A percentile compares a stretch with the other conserved stretches of the same genome.
Evolutionary conservation across 257 asterid genomes (phyloP).

Genomic region (Nicotiana undulata): DNA sequence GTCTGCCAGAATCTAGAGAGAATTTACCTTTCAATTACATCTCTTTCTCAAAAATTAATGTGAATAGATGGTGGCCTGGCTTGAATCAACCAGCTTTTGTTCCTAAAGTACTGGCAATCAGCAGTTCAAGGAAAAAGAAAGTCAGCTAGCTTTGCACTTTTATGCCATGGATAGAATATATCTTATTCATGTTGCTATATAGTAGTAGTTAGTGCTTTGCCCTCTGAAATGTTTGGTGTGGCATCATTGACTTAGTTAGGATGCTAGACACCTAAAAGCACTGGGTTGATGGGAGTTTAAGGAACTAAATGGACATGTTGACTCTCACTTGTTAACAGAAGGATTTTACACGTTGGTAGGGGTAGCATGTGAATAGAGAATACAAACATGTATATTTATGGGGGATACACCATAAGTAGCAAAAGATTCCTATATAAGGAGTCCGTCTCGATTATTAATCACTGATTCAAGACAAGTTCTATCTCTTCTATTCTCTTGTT

Average conservation of each 20-base stretch:
- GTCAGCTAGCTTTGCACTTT: neutral
- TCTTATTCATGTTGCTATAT: neutral
- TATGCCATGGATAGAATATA: neutral
- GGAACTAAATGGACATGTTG: neutral
- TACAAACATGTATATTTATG: neutral
- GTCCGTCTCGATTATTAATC: neutral
- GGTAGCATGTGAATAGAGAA: neutral
- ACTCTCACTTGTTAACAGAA: neutral
- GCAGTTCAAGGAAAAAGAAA: neutral
- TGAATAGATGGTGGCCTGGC: neutral
- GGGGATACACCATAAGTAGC: neutral
- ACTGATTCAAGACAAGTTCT: neutral
- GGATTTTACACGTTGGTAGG: neutral
- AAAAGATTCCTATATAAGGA: neutral
- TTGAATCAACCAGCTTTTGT: neutral
- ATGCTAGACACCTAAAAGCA: neutral
- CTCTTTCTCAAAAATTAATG: neutral
- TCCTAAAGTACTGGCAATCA: neutral
- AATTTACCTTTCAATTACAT: neutral
- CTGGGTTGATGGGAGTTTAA: neutral
- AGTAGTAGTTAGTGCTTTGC: no score
- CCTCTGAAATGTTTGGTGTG: neutral
- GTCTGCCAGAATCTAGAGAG: neutral
- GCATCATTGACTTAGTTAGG: neutral
- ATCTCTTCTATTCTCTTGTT: neutral